phyloP scores from a whole-genome alignment of 768 basidiomycete genomes.

The Suillus discolor region DNA sequence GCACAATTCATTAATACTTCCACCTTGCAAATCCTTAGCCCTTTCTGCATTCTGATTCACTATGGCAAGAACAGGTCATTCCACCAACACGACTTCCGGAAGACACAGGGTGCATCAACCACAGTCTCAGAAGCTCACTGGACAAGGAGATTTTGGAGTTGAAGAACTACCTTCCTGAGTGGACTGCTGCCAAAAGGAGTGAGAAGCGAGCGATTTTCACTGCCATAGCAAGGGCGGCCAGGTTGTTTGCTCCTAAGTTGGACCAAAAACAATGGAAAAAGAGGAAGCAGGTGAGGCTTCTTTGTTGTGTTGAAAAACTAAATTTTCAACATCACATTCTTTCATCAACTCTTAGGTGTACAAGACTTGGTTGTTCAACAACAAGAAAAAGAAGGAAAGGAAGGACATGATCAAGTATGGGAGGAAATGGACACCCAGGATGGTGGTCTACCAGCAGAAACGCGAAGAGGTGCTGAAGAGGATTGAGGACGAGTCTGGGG shows the following conservation, averaged over 20 bases:
- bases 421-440: no score
- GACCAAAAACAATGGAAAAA: background rate
- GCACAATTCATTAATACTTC: background rate
- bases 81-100: no score
- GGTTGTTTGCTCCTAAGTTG: no score
- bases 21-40: background rate
- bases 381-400: no score
- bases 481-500: no score
- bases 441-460: no score
- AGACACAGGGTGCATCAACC: background rate
- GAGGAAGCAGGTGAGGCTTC: background rate
- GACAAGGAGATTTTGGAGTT: background rate
- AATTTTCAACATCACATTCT: background rate
- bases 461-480: no score
- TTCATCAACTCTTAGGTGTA: background rate
- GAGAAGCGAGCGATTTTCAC: no score
- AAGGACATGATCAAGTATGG: no score
- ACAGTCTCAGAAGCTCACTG: background rate
- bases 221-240: no score
- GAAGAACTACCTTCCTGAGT: background rate
- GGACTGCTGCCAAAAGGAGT: background rate
- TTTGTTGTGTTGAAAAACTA: background rate
- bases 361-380: no score
- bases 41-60: background rate
- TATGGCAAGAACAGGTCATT: no score